These are phyloP conservation scores for Paecilomyces niveus DNA, from an alignment of 2,329 filamentous ascomycete genomes.

Conservation along the genomic window DNA sequence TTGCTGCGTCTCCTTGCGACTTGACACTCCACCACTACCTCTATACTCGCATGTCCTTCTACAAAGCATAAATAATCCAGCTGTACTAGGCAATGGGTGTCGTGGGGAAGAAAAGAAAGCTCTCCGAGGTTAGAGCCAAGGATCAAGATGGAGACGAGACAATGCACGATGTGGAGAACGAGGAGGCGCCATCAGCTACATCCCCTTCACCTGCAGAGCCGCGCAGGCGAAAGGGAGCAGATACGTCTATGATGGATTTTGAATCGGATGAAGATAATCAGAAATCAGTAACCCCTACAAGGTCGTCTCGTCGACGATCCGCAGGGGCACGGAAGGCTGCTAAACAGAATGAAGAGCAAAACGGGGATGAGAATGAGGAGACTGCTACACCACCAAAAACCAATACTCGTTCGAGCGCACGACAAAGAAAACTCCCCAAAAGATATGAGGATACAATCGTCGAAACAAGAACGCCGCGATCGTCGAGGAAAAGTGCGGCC, in stretches of 20 bases:
- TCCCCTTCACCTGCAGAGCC: slow-evolving; percentile 11
- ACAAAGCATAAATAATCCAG: not conserved
- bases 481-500: slow-evolving; percentile 14
- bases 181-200: slow-evolving; percentile 8
- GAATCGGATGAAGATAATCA: slow-evolving; percentile 8
- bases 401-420: slow-evolving; percentile 25
- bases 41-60: not conserved
- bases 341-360: slow-evolving; percentile 3
- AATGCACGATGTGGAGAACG: slow-evolving; percentile 16
- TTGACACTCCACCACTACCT: not conserved
- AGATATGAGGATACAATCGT: slow-evolving; percentile 21
- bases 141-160: slow-evolving; percentile 25
- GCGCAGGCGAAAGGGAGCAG: slow-evolving; percentile 9
- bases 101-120: slow-evolving; percentile 30
- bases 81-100: slow-evolving; percentile 18
- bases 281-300: slow-evolving; percentile 8
- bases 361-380: slow-evolving; percentile 6
- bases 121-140: slow-evolving; percentile 18
- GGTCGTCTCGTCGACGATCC: slow-evolving; percentile 18
- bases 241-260: slow-evolving; percentile 6
- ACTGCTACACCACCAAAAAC: slow-evolving; percentile 14
- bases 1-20: not conserved
- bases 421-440: slow-evolving; percentile 27
- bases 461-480: slow-evolving; percentile 8
- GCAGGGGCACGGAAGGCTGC: slow-evolving; percentile 5